Evolutionary conservation across 257 asterid species (phyloP).

Genomic region (Ocimum tenuiflorum): DNA sequence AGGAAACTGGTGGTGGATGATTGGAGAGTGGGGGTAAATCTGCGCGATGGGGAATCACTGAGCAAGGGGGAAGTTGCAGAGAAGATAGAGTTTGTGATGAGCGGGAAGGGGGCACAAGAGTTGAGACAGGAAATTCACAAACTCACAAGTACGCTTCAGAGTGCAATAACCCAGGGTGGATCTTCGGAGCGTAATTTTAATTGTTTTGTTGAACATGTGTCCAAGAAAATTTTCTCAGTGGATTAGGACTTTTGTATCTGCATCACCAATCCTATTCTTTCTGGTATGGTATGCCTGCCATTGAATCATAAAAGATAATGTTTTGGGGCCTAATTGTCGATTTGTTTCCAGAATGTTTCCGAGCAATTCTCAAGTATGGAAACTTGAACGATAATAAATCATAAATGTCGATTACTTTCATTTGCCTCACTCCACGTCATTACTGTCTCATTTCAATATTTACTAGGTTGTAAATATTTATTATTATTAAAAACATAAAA

Average conservation of each 20-base stretch:
- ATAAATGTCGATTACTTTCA: too few relatives aligned
- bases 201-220: neutral
- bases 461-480: too few relatives aligned
- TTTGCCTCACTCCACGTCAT: too few relatives aligned
- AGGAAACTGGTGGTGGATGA: constrained; percentile 20
- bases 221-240: neutral
- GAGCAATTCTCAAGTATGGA: too few relatives aligned
- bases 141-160: neutral
- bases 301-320: too few relatives aligned
- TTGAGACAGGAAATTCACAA: neutral
- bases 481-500: too few relatives aligned
- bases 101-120: neutral
- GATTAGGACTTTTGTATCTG: neutral
- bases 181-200: neutral
- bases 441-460: too few relatives aligned
- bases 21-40: constrained; percentile 15
- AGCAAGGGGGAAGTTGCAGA: constrained; percentile 15
- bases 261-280: too few relatives aligned
- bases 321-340: too few relatives aligned
- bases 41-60: constrained; percentile 4
- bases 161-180: neutral
- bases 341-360: too few relatives aligned
- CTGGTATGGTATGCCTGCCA: too few relatives aligned
- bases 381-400: too few relatives aligned
- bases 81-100: constrained; percentile 9